phyloP scores from a whole-genome alignment of 176 grass and related monocot species.

The Cenchrus purpureus region DNA sequence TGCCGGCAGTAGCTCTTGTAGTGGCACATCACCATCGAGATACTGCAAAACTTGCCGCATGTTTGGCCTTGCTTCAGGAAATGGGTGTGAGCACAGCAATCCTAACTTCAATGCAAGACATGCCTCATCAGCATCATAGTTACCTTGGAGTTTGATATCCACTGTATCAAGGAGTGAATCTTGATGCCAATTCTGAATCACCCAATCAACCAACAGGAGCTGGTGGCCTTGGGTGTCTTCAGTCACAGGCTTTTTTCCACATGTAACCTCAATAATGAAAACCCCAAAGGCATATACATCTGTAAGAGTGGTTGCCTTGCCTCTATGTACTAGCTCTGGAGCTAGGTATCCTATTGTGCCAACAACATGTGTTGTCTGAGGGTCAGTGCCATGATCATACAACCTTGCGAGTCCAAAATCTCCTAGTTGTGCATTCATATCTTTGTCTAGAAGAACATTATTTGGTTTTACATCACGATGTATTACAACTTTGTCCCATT shows the following conservation, averaged over 20 bases:
- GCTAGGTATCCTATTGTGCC: constrained; percentile 23
- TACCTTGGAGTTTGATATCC: constrained; percentile 12
- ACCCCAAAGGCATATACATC: constrained; percentile 6
- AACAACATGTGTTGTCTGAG: constrained; percentile 17
- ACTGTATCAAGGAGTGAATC: constrained; percentile 20
- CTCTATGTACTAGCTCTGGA: constrained; percentile 19
- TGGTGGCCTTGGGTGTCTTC: background rate
- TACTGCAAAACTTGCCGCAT: constrained; percentile 13
- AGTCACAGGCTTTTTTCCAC: constrained; percentile 2
- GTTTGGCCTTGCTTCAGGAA: background rate
- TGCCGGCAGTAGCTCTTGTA: constrained; percentile 8
- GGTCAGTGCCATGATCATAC: constrained; percentile 27
- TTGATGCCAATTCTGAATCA: background rate
- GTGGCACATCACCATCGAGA: constrained; percentile 4
- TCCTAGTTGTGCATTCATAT: constrained; percentile 5
- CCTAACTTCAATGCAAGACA: background rate
- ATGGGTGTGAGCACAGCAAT: background rate
- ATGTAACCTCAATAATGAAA: constrained; percentile 13
- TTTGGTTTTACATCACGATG: constrained; percentile 15
- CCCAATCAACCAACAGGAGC: constrained; percentile 13
- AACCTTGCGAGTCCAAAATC: background rate
- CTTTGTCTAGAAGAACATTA: constrained; percentile 8
- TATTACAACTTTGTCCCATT: constrained; percentile 23
- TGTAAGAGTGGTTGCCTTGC: constrained; percentile 9
- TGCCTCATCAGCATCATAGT: background rate